These are phyloP conservation scores for Acanthamoeba lenticulata DNA, from an alignment of 208 protist species.

Conservation along the genomic window DNA sequence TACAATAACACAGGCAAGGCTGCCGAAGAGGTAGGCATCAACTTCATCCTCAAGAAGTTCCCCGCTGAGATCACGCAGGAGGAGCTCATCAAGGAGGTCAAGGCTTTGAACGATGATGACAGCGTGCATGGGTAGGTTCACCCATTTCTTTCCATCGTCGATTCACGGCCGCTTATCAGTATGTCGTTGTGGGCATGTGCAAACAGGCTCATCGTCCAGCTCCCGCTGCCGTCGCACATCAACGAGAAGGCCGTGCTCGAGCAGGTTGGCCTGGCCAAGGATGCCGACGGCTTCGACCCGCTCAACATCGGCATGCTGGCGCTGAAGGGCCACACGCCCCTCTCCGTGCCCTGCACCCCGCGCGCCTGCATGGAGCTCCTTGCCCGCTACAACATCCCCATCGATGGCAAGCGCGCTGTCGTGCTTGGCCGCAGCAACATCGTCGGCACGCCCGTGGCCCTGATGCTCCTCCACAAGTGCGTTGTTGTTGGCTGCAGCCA, in stretches of 20 bases:
- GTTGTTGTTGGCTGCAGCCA: neutral
- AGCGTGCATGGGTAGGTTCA: conserved; percentile 85
- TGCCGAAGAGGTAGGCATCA: conserved; percentile 70
- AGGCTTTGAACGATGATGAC: conserved; percentile 83
- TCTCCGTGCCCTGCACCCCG: conserved; percentile 96
- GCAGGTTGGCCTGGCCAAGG: conserved; percentile 83
- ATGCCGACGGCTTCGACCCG: conserved; percentile 95
- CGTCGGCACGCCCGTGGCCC: conserved; percentile 94
- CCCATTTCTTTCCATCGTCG: no score
- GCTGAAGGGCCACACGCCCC: conserved; percentile 89
- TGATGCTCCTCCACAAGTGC: conserved; percentile 84
- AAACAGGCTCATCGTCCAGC: conserved; percentile 97
- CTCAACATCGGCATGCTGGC: conserved; percentile 95
- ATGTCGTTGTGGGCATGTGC: no score
- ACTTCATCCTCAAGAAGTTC: conserved; percentile 72
- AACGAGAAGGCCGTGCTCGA: conserved; percentile 85
- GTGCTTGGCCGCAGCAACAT: conserved; percentile 93
- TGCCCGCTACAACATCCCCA: conserved; percentile 84
- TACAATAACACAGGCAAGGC: conserved; percentile 12
- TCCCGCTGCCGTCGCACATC: conserved; percentile 98
- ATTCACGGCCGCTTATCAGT: no score
- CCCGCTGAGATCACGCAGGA: conserved; percentile 68
- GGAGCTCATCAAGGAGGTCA: conserved; percentile 70
- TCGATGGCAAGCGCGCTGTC: conserved; percentile 91
- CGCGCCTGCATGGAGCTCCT: conserved; percentile 95